Percentiles rank a stretch among this genome's conserved stretches.
These are phyloP conservation scores for Zygoascus tannicola DNA, from an alignment of 805 yeast species.

Conservation along the genomic window DNA sequence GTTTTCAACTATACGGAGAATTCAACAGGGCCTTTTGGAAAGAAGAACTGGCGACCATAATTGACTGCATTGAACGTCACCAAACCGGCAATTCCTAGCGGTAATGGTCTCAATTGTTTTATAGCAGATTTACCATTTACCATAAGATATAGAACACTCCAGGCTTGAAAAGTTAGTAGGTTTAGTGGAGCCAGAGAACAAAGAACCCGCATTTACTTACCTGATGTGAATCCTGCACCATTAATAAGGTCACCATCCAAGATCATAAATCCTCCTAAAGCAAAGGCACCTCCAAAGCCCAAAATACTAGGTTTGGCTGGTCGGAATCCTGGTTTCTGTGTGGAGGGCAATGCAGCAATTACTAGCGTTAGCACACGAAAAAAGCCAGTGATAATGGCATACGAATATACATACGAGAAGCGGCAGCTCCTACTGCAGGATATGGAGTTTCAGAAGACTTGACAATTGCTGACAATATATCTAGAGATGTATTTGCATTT, in stretches of 20 bases:
- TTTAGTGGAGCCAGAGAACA: no score
- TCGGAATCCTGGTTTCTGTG: conserved; percentile 6
- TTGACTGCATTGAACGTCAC: conserved; percentile 54
- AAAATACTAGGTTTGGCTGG: conserved; percentile 16
- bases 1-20: neutral
- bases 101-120: conserved; percentile 46
- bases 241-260: conserved; percentile 66
- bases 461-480: neutral
- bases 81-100: conserved; percentile 44
- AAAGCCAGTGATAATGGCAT: no score
- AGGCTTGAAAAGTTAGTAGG: conserved; percentile 42
- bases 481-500: neutral
- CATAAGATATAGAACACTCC: conserved; percentile 67
- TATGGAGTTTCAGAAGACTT: conserved; percentile 17
- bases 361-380: neutral
- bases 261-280: conserved; percentile 38
- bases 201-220: conserved; percentile 12
- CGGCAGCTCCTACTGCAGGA: conserved; percentile 19
- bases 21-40: conserved; percentile 23
- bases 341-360: conserved; percentile 10
- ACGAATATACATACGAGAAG: conserved; percentile 16
- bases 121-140: conserved; percentile 45
- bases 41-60: conserved; percentile 64
- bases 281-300: conserved; percentile 22
- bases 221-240: conserved; percentile 61